Evolutionary conservation across 1,139 yeast species (phyloP).

Genomic region (Suhomyces anneliseae): DNA sequence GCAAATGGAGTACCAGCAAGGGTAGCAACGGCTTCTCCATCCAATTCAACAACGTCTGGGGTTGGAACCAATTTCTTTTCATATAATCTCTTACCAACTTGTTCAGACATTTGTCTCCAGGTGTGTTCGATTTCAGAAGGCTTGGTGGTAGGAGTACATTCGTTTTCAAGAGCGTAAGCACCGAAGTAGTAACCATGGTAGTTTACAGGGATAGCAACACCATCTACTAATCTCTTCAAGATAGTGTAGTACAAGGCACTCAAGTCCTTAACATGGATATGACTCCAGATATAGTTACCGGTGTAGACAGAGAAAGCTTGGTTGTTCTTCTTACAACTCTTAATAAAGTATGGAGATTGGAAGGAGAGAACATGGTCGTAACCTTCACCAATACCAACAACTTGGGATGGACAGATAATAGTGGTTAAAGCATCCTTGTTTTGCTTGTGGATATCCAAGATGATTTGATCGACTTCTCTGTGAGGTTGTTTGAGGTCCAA

Average conservation of each 20-base stretch:
- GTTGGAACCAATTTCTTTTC: slow-evolving; percentile 16
- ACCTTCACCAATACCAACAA: slow-evolving; percentile 31
- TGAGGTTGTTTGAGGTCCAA: slow-evolving; percentile 36
- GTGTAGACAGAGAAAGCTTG: slow-evolving; percentile 32
- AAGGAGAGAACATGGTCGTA: slow-evolving; percentile 31
- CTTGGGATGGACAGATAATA: slow-evolving; percentile 26
- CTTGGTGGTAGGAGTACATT: slow-evolving; percentile 16
- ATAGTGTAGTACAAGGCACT: slow-evolving; percentile 32
- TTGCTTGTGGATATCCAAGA: slow-evolving; percentile 27
- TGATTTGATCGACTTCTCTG: slow-evolving; percentile 34
- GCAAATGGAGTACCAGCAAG: slow-evolving; percentile 19
- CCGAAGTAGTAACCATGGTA: slow-evolving; percentile 40
- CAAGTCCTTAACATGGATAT: slow-evolving; percentile 37
- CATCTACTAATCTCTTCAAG: slow-evolving; percentile 20
- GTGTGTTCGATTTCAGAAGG: slow-evolving; percentile 26
- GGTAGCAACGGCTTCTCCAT: slow-evolving; percentile 17
- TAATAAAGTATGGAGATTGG: slow-evolving; percentile 33
- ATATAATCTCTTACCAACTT: slow-evolving; percentile 21
- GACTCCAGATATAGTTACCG: slow-evolving; percentile 39
- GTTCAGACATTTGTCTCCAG: slow-evolving; percentile 33
- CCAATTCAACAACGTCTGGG: slow-evolving; percentile 19
- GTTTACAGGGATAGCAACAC: slow-evolving; percentile 29
- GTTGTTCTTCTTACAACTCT: slow-evolving; percentile 21
- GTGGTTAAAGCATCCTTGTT: slow-evolving; percentile 22
- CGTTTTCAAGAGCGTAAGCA: slow-evolving; percentile 20